Conservation (phyloP, 2,329 filamentous ascomycete species). For the Botrytis fabae region DNA sequence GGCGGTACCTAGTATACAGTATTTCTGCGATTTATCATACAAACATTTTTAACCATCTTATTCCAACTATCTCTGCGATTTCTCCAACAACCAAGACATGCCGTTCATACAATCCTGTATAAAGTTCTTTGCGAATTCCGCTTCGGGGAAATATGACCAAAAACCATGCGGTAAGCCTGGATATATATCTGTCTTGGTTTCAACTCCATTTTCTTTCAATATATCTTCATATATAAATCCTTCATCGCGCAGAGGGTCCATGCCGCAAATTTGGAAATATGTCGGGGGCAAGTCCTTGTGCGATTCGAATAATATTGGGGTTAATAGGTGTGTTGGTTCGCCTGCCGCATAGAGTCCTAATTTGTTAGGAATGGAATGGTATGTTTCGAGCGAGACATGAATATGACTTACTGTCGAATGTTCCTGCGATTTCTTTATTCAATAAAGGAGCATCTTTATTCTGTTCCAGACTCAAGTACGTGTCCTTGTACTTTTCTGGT, state of each 20-base stretch:
- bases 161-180: slow-evolving; percentile 41
- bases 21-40: neutral
- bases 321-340: slow-evolving; percentile 36
- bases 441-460: slow-evolving; percentile 45
- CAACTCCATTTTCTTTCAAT: slow-evolving; percentile 44
- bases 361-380: neutral
- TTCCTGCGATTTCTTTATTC: slow-evolving; percentile 34
- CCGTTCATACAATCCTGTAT: neutral
- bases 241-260: slow-evolving; percentile 55
- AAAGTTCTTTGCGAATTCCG: slow-evolving; percentile 29
- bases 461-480: slow-evolving; percentile 46
- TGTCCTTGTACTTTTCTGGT: slow-evolving; percentile 43
- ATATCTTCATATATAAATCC: slow-evolving; percentile 53
- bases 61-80: neutral
- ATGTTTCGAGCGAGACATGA: too few species aligned
- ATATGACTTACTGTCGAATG: slow-evolving; percentile 34
- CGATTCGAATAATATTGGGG: slow-evolving; percentile 41
- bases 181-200: slow-evolving; percentile 39
- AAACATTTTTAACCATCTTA: neutral
- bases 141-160: slow-evolving; percentile 37
- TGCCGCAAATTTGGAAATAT: slow-evolving; percentile 53
- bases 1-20: neutral
- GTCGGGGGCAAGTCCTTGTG: slow-evolving; percentile 46
- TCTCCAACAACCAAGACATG: slow-evolving; percentile 8
- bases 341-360: slow-evolving; percentile 1